phyloP scores from a whole-genome alignment of 1,284 basidiomycete species.

The Irpex lacteus region DNA sequence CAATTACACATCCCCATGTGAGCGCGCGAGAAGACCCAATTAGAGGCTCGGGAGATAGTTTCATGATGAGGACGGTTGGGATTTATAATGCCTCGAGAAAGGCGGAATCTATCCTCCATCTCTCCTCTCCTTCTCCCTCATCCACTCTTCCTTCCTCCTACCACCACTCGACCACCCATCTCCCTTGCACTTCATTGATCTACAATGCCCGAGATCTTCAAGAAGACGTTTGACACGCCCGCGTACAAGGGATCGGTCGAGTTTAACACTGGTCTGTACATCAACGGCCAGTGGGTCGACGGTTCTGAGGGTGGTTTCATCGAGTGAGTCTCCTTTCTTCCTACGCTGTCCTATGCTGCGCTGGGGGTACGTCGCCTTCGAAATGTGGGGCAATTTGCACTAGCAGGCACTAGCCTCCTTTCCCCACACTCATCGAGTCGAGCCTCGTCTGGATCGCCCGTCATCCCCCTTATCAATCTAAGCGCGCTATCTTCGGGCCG shows the following conservation, averaged over 20 bases:
- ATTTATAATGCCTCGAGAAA: neutral
- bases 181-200: slow-evolving; percentile 8
- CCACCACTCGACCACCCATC: slow-evolving; percentile 4
- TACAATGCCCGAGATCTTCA: slow-evolving; percentile 38
- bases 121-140: neutral
- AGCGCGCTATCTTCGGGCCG: neutral
- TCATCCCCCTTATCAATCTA: neutral
- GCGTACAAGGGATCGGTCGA: slow-evolving; percentile 70
- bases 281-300: slow-evolving; percentile 77
- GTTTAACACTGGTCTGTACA: slow-evolving; percentile 77
- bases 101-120: neutral
- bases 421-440: neutral
- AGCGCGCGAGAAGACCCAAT: neutral
- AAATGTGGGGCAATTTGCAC: neutral
- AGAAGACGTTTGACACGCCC: slow-evolving; percentile 62
- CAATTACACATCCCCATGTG: too few species aligned
- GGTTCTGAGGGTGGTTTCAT: slow-evolving; percentile 65
- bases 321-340: slow-evolving; percentile 47
- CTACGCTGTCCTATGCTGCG: too few species aligned
- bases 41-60: neutral
- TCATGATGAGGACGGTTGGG: neutral
- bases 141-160: neutral
- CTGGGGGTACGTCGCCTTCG: neutral
- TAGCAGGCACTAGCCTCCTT: neutral
- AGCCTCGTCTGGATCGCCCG: neutral